A percentile compares a stretch with the other conserved stretches of the same genome.
These are phyloP conservation scores for Penicillium simplicissimum DNA, from an alignment of 495 filamentous ascomycete genomes.

Conservation along the genomic window DNA sequence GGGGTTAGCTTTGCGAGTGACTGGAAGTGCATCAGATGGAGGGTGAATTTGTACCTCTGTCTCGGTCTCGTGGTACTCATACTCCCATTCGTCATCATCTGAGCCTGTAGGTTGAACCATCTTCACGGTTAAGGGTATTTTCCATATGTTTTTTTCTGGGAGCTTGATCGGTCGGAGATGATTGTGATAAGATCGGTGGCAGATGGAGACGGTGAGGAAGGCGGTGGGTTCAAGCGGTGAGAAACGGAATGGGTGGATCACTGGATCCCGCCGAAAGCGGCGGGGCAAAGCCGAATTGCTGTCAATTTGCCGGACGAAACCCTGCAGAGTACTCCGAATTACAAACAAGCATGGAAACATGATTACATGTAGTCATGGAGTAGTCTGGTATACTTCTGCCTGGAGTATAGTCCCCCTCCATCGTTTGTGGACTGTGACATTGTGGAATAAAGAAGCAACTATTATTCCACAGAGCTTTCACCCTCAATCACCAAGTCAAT, in stretches of 20 bases:
- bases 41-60: slow-evolving; percentile 48
- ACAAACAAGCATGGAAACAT: too few relatives aligned
- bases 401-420: background rate
- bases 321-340: background rate
- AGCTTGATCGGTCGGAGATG: background rate
- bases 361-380: too few relatives aligned
- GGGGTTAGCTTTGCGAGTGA: background rate
- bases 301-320: too few relatives aligned
- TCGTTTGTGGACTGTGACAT: background rate
- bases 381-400: too few relatives aligned
- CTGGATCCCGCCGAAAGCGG: background rate
- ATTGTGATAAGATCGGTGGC: slow-evolving; percentile 14
- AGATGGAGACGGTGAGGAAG: slow-evolving; percentile 11
- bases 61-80: slow-evolving; percentile 59
- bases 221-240: slow-evolving; percentile 7
- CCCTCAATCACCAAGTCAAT: background rate
- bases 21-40: background rate
- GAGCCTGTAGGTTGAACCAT: slow-evolving; percentile 32
- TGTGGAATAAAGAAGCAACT: too few relatives aligned
- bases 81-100: slow-evolving; percentile 57
- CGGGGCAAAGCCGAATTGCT: background rate
- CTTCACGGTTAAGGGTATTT: background rate
- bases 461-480: background rate
- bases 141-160: background rate
- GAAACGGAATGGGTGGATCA: background rate